These are phyloP conservation scores for Puccinia coronata DNA, from an alignment of 1,284 basidiomycete genomes.

Conservation along the genomic window DNA sequence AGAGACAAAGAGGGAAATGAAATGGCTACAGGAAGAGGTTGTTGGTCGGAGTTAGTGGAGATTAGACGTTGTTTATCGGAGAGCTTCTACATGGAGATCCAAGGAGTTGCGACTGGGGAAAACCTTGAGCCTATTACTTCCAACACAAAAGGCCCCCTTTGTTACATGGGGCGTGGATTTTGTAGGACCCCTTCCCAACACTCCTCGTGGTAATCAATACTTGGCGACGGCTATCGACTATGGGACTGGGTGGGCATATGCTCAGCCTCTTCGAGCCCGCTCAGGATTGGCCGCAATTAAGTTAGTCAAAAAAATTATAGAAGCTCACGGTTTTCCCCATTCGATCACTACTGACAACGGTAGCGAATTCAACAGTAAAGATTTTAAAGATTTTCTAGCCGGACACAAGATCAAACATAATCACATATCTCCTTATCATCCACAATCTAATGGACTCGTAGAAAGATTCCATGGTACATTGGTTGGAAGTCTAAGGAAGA, in stretches of 20 bases:
- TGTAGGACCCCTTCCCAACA: slow-evolving; percentile 2
- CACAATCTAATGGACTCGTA: slow-evolving; percentile 23
- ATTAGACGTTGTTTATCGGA: too few relatives aligned
- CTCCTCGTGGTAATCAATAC: not conserved
- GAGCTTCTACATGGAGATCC: too few relatives aligned
- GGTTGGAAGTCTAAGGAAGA: too few relatives aligned
- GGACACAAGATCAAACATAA: slow-evolving; percentile 4
- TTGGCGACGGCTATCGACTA: slow-evolving; percentile 17
- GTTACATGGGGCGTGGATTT: slow-evolving; percentile 25
- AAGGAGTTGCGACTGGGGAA: too few relatives aligned
- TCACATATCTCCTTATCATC: too few relatives aligned
- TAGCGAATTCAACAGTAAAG: not conserved
- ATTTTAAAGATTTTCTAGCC: not conserved
- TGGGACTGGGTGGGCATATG: slow-evolving; percentile 21
- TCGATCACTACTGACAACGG: slow-evolving; percentile 24
- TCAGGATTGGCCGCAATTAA: not conserved
- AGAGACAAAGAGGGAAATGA: too few relatives aligned
- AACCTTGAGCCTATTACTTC: too few relatives aligned
- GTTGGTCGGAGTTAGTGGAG: too few relatives aligned
- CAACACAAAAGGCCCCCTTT: not conserved
- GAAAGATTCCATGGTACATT: slow-evolving; percentile 21
- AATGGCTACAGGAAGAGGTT: too few relatives aligned
- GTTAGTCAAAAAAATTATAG: not conserved
- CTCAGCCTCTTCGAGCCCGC: too few relatives aligned
- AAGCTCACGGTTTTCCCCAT: slow-evolving; percentile 2